Base-by-base conservation (phyloP, 176 grass and related monocot genomes). In the Cocos nucifera region DNA sequence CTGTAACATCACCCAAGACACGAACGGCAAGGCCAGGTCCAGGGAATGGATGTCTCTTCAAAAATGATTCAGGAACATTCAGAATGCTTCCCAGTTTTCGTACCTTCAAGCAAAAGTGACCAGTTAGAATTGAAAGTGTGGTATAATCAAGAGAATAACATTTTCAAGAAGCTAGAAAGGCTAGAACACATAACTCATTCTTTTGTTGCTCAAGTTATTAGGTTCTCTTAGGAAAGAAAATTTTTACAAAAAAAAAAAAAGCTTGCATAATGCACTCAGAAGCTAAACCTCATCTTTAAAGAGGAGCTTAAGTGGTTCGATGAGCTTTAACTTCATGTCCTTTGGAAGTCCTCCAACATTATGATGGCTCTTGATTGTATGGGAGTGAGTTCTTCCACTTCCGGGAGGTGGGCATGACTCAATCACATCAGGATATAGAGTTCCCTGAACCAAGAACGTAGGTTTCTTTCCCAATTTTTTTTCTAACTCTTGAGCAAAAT, bases 281-380 rank as follows among this genome's bases (percentile, higher is more conserved):
- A 66, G 57, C 0, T 7, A 54, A 19, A 95, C 89, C 85, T 95
- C 90, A 22, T 95, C 90, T 74, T 89, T 95, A 59, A 95, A 95
- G 25, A 95, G 73, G 55, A 86, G 77, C 63, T 89, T 95, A 32
- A 89, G 85, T 69, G 90, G 90, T 62, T 89, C 85, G 49, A 95
- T 83, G 58, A 95, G 85, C 68, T 89, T 89, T 59, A 95, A 49
- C 74, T 78, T 86, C 90, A 95, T 95, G 39, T 86, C 72, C 63
- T 81, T 73, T 3, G 90, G 90, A 62, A 89, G 85, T 16, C 90
- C 85, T 30, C 90, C 90, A 18, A 95, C 85, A 76, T 95, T 95
- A 69, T 86, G 90, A 75, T 95, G 90, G 51, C 85, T 89, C 77
- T 95, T 95, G 64, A 95, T 95, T 24, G 85, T 95, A 69, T 89